phyloP scores from a whole-genome alignment of 2,329 filamentous ascomycete species.

The Tolypocladium tropicale region DNA sequence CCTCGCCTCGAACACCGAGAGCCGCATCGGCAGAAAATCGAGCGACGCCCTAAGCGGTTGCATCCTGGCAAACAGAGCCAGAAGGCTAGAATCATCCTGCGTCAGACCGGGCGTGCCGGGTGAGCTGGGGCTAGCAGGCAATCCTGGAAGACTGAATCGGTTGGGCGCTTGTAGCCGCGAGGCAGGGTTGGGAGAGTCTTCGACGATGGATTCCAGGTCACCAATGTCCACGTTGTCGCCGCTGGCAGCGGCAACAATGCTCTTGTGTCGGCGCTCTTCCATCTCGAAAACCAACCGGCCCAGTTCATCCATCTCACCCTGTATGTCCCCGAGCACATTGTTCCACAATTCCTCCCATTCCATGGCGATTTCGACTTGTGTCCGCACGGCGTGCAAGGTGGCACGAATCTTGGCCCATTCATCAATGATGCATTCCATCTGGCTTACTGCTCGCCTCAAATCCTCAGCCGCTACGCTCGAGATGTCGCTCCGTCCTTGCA shows the following conservation, averaged over 20 bases:
- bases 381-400: conserved; percentile 69
- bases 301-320: conserved; percentile 72
- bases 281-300: conserved; percentile 86
- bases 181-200: conserved; percentile 59
- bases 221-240: conserved; percentile 68
- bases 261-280: conserved; percentile 88
- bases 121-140: conserved; percentile 54
- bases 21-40: conserved; percentile 90
- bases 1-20: conserved; percentile 75
- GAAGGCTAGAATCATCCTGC: conserved; percentile 77
- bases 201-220: conserved; percentile 86
- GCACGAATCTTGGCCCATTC: conserved; percentile 79
- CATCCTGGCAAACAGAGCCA: conserved; percentile 90
- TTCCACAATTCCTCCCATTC: conserved; percentile 99
- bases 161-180: conserved; percentile 46
- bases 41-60: conserved; percentile 86
- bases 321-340: conserved; percentile 84
- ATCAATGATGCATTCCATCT: conserved; percentile 79
- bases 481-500: conserved; percentile 74
- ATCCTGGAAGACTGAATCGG: conserved; percentile 57
- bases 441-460: conserved; percentile 63
- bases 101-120: conserved; percentile 43
- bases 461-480: conserved; percentile 58
- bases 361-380: conserved; percentile 93
- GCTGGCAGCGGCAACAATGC: conserved; percentile 50